phyloP scores from a whole-genome alignment of 495 filamentous ascomycete species.

The Xylaria bambusicola region DNA sequence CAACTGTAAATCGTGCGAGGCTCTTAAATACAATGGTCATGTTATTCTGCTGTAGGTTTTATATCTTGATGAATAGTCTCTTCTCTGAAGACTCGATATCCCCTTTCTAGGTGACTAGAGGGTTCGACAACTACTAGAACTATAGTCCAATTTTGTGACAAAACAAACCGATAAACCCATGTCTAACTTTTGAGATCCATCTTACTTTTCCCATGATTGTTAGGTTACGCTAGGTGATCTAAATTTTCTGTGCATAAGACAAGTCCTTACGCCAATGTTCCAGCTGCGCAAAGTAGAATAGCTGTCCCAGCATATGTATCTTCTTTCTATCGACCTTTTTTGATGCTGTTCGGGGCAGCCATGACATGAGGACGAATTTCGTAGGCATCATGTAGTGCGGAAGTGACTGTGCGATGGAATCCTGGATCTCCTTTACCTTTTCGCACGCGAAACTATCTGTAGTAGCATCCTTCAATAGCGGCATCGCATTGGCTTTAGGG shows the following conservation, averaged over 20 bases:
- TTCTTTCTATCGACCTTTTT: constrained; percentile 15
- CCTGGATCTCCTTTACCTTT: constrained; percentile 3
- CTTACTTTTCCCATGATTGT: neutral
- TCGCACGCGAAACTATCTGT: neutral
- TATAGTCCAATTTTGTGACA: too few relatives aligned
- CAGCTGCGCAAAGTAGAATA: constrained; percentile 12
- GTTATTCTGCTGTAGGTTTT: too few relatives aligned
- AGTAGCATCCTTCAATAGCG: constrained; percentile 9
- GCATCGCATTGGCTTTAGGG: neutral
- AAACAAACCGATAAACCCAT: too few relatives aligned
- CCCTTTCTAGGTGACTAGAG: too few relatives aligned
- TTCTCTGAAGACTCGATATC: too few relatives aligned
- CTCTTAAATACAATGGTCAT: too few relatives aligned
- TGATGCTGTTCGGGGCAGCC: neutral
- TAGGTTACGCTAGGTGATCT: neutral
- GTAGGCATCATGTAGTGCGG: constrained; percentile 15
- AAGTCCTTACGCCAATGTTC: constrained; percentile 12
- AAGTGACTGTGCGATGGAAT: constrained; percentile 8
- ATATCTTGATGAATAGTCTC: too few relatives aligned
- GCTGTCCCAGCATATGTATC: constrained; percentile 11
- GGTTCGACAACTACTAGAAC: too few relatives aligned
- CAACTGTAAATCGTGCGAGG: too few relatives aligned
- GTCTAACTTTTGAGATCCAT: neutral
- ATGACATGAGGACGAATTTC: constrained; percentile 13
- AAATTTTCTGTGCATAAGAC: constrained; percentile 13